phyloP scores from a whole-genome alignment of 2,329 filamentous ascomycete species.

The Alternaria arbusti region DNA sequence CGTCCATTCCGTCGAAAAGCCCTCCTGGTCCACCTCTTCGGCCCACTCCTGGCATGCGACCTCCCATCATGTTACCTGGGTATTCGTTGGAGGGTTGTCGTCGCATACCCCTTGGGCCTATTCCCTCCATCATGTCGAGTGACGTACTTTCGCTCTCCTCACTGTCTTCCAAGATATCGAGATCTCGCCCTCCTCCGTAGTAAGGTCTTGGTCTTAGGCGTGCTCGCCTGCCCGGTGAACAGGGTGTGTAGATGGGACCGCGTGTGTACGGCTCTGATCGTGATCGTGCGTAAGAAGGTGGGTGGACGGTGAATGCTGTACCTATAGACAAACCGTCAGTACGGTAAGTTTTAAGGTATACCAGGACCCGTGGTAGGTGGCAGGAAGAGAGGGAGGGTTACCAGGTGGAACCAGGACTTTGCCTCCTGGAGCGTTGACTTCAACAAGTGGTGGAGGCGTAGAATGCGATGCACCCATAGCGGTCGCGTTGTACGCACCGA shows the following conservation, averaged over 20 bases:
- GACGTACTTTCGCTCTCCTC: constrained; percentile 6
- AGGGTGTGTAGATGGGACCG: constrained; percentile 2
- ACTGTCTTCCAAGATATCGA: constrained; percentile 3
- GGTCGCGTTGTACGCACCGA: neutral
- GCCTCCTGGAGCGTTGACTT: constrained; percentile 26
- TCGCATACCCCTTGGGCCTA: neutral
- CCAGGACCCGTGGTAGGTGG: neutral
- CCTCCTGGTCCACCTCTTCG: neutral
- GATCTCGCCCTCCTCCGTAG: neutral
- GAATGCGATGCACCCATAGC: constrained; percentile 33
- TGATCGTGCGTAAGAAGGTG: neutral
- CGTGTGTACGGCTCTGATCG: neutral
- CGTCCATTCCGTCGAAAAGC: neutral
- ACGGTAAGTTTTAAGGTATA: neutral
- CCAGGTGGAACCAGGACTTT: constrained; percentile 29
- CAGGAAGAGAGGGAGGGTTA: neutral
- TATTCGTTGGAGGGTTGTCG: neutral
- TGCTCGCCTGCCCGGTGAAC: neutral
- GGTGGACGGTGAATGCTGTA: constrained; percentile 11
- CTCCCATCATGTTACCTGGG: neutral
- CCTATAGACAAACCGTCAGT: neutral
- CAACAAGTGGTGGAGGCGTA: constrained; percentile 30
- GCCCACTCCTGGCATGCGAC: neutral
- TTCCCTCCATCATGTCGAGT: neutral
- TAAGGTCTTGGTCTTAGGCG: neutral